Conservation (phyloP, 108 stramenopile genomes). For the Nannochloropsis gaditana region DNA sequence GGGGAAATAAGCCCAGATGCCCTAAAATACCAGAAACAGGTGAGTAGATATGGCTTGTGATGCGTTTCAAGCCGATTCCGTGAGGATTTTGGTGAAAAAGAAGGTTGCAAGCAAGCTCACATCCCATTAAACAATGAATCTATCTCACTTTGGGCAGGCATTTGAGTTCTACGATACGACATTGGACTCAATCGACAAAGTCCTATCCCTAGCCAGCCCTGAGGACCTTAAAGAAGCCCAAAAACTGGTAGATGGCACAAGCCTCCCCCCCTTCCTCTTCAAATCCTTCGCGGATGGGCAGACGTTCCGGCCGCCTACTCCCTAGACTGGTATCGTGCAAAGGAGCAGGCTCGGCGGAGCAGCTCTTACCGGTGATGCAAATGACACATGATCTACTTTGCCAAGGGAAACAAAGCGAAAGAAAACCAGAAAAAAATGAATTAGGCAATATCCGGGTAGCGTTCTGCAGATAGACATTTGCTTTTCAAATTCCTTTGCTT, state of each 20-base stretch:
- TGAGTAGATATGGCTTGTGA: neutral
- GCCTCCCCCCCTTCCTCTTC: constrained; percentile 9
- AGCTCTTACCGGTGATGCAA: too few species aligned
- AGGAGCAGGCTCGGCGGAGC: too few species aligned
- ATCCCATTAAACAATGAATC: too few species aligned
- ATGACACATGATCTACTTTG: too few species aligned
- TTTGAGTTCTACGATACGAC: neutral
- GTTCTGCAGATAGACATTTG: too few species aligned
- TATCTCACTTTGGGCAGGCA: neutral
- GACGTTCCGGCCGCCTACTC: neutral
- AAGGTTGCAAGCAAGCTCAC: too few species aligned
- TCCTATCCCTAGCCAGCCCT: neutral
- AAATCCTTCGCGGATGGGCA: neutral
- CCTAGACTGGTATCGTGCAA: neutral
- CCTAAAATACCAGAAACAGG: constrained; percentile 1
- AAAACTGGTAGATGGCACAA: neutral
- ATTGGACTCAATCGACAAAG: constrained; percentile 9
- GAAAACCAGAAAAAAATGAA: too few species aligned
- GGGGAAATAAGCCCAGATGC: neutral
- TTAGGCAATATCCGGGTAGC: too few species aligned
- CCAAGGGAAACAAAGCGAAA: too few species aligned
- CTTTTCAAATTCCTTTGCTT: too few species aligned
- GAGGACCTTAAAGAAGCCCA: neutral
- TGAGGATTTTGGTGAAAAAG: too few species aligned
- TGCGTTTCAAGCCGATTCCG: neutral